Conservation (phyloP, 164 flowering plant species). For the Paratinospora sagittata region DNA sequence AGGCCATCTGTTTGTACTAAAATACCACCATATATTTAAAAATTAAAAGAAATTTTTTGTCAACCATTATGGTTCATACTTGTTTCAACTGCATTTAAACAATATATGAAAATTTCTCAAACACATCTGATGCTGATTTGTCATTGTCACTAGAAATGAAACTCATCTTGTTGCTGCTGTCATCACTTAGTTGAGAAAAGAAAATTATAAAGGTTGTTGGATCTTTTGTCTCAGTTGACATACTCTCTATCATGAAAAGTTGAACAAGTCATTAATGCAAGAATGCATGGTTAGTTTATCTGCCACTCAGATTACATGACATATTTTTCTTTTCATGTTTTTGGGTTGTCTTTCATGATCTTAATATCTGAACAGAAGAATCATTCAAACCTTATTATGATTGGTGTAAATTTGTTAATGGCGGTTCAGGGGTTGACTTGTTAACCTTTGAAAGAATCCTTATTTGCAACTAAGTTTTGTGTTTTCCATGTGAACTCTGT, state of each 20-base stretch:
- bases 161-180: slow-evolving; percentile 1
- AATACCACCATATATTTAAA: background rate
- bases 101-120: background rate
- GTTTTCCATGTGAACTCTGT: no score
- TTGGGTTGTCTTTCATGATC: slow-evolving; percentile 1
- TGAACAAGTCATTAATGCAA: no score
- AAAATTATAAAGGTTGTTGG: background rate
- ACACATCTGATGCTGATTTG: background rate
- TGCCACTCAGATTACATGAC: no score
- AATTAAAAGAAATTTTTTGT: background rate
- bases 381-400: no score
- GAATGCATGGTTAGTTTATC: no score
- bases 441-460: background rate
- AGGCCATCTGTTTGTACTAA: background rate
- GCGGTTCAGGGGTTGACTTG: background rate
- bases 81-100: background rate
- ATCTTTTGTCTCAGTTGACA: background rate
- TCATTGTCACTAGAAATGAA: background rate
- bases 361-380: background rate
- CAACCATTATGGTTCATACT: background rate
- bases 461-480: background rate
- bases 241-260: background rate
- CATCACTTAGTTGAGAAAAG: background rate
- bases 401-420: background rate
- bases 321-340: no score